Percentiles rank a stretch among this genome's conserved stretches.
These are phyloP conservation scores for Vitis hybrid DNA, from an alignment of 177 flowering plant species.

Conservation along the genomic window DNA sequence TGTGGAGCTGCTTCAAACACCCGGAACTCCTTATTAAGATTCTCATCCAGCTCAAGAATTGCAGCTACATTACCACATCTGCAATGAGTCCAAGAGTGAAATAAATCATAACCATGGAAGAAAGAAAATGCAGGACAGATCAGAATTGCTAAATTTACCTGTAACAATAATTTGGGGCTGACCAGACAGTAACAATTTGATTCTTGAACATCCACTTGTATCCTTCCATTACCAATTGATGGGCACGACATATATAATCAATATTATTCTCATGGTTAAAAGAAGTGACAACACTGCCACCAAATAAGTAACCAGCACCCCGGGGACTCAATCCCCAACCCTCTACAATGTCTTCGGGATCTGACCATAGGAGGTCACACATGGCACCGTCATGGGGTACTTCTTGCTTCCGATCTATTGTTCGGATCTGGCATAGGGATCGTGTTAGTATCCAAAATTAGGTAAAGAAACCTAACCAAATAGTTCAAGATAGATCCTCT, in stretches of 20 bases:
- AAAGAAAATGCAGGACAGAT: not conserved
- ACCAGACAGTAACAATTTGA: slow-evolving; percentile 99
- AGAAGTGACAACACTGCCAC: slow-evolving; percentile 84
- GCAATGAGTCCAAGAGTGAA: slow-evolving; percentile 28
- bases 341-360: slow-evolving; percentile 95
- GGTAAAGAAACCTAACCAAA: slow-evolving; percentile 4
- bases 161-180: slow-evolving; percentile 99
- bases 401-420: slow-evolving; percentile 95
- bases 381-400: slow-evolving; percentile 99
- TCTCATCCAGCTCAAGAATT: slow-evolving; percentile 93
- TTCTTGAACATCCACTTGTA: slow-evolving; percentile 97
- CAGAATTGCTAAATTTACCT: slow-evolving; percentile 42
- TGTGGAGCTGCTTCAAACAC: slow-evolving; percentile 98
- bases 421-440: slow-evolving; percentile 67
- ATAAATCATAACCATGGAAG: not conserved
- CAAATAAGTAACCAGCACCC: slow-evolving; percentile 95
- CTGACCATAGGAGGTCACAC: slow-evolving; percentile 99
- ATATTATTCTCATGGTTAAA: slow-evolving; percentile 88
- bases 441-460: not conserved
- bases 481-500: slow-evolving; percentile 8
- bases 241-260: slow-evolving; percentile 95
- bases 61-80: slow-evolving; percentile 99
- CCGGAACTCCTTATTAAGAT: slow-evolving; percentile 80
- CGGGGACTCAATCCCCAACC: slow-evolving; percentile 99
- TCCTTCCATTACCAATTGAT: slow-evolving; percentile 99